These are phyloP conservation scores for Veloboletus limbatus DNA, from an alignment of 1,284 basidiomycete species.

Conservation along the genomic window DNA sequence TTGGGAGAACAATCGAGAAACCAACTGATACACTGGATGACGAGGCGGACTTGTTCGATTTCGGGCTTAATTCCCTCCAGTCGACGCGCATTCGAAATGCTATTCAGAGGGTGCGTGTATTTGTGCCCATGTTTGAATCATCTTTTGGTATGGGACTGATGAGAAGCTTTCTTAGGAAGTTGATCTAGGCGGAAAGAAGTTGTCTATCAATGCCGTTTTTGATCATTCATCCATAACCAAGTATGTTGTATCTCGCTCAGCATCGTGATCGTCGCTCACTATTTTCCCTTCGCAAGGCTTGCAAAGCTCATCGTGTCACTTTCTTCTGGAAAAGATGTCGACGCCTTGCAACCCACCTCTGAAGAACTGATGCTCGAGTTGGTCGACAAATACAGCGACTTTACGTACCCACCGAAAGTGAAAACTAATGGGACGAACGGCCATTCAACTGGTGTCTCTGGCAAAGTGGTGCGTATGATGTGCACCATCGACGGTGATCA, in stretches of 20 bases:
- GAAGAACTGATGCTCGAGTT: slow-evolving; percentile 24
- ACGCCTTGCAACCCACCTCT: slow-evolving; percentile 5
- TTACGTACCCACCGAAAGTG: slow-evolving; percentile 4
- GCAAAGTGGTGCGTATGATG: slow-evolving; percentile 19
- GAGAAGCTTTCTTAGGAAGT: no score
- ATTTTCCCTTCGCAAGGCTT: slow-evolving; percentile 13
- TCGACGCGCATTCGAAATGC: no score
- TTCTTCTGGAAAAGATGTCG: slow-evolving; percentile 13
- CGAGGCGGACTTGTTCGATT: no score
- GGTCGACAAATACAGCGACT: slow-evolving; percentile 27
- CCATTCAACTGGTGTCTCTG: not conserved
- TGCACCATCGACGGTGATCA: not conserved
- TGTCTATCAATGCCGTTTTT: no score
- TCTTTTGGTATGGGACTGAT: no score
- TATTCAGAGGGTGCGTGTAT: no score
- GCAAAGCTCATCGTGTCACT: slow-evolving; percentile 19
- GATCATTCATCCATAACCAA: slow-evolving; percentile 30
- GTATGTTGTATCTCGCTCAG: slow-evolving; percentile 8
- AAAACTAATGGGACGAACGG: not conserved
- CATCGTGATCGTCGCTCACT: not conserved
- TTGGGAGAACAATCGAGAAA: no score
- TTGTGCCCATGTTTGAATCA: no score
- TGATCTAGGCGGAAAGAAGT: no score
- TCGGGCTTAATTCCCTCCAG: no score
- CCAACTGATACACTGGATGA: no score